phyloP scores from a whole-genome alignment of 2,329 filamentous ascomycete species.

The Apiospora saccharicola region DNA sequence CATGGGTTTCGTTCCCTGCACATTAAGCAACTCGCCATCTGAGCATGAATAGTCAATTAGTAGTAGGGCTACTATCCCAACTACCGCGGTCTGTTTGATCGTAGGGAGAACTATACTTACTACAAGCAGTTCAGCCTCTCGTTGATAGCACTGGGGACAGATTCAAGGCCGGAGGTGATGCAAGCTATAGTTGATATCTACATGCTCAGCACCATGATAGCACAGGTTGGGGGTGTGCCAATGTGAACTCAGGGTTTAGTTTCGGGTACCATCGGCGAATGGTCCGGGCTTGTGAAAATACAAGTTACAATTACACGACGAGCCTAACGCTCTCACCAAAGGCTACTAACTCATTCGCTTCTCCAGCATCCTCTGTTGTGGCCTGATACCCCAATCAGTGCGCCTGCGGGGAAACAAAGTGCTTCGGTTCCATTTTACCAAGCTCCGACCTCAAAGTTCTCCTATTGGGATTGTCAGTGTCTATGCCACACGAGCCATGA shows the following conservation, averaged over 20 bases:
- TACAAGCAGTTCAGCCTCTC: not conserved
- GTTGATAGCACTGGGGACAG: not conserved
- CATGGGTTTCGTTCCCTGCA: not conserved
- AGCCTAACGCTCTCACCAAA: slow-evolving; percentile 15
- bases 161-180: not conserved
- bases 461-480: slow-evolving; percentile 59
- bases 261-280: slow-evolving; percentile 16
- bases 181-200: not conserved
- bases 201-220: not conserved
- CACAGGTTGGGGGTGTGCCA: not conserved
- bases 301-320: slow-evolving; percentile 13
- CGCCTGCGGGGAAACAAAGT: not conserved
- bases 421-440: slow-evolving; percentile 65
- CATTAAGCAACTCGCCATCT: not conserved
- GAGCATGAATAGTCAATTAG: not conserved
- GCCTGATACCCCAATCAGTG: not conserved
- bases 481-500: slow-evolving; percentile 4
- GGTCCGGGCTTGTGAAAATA: slow-evolving; percentile 12
- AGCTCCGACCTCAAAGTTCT: slow-evolving; percentile 91
- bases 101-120: not conserved
- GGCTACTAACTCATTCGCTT: not conserved
- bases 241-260: not conserved
- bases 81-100: not conserved
- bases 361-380: not conserved
- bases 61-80: not conserved